Evolutionary conservation across 768 basidiomycete genomes (phyloP).

Genomic region (Xerocomellus amylosporus): DNA sequence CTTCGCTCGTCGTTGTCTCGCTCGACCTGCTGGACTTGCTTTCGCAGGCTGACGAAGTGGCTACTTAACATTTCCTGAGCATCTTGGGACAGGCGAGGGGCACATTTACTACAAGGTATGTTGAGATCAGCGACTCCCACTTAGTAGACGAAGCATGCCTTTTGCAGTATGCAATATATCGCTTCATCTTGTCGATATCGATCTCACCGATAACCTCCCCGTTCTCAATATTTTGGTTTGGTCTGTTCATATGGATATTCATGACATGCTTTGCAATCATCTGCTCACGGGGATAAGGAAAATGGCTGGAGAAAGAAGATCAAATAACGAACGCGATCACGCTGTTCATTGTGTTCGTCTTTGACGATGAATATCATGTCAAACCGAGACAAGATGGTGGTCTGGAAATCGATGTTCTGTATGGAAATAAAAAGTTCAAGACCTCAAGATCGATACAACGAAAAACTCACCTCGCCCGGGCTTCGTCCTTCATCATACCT

Average conservation of each 20-base stretch:
- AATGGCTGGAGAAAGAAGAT: background rate
- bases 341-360: conserved; percentile 93
- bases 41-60: conserved; percentile 89
- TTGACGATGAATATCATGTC: conserved; percentile 99
- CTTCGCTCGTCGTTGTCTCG: conserved; percentile 96
- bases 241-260: conserved; percentile 97
- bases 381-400: conserved; percentile 96
- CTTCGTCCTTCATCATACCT: conserved; percentile 95
- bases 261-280: conserved; percentile 97
- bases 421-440: background rate
- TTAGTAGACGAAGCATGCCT: conserved; percentile 46
- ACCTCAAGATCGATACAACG: background rate
- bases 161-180: conserved; percentile 95
- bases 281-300: conserved; percentile 38
- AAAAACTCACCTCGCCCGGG: conserved; percentile 74
- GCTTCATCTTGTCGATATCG: conserved; percentile 96
- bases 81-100: conserved; percentile 88
- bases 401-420: conserved; percentile 94
- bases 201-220: conserved; percentile 82
- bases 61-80: conserved; percentile 96
- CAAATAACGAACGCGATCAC: conserved; percentile 68
- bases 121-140: background rate
- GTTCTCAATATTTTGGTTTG: conserved; percentile 57
- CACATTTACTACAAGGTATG: conserved; percentile 72
- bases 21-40: conserved; percentile 94